These are phyloP conservation scores for Blastobotrys chiropterorum DNA, from an alignment of 805 yeast genomes.

Conservation along the genomic window DNA sequence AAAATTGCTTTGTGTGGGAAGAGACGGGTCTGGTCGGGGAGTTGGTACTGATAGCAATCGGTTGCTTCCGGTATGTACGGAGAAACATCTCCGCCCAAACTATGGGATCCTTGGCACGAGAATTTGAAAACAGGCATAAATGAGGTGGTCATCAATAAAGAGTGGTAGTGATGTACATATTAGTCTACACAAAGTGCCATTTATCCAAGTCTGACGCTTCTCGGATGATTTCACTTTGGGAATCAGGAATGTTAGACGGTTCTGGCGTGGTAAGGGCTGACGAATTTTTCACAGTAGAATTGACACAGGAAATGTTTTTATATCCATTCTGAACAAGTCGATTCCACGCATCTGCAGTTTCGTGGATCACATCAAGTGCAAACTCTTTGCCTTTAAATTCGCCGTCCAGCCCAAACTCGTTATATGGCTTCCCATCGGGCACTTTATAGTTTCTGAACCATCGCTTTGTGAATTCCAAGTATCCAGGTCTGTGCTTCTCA, in stretches of 20 bases:
- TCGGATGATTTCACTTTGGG: neutral
- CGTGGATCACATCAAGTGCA: constrained; percentile 55
- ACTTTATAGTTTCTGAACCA: constrained; percentile 85
- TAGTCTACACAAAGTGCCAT: constrained; percentile 5
- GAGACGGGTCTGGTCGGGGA: neutral
- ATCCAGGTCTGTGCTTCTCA: constrained; percentile 60
- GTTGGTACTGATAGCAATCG: no score
- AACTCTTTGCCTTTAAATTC: constrained; percentile 51
- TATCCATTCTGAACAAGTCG: constrained; percentile 52
- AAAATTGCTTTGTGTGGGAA: neutral
- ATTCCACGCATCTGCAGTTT: constrained; percentile 67
- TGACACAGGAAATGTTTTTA: constrained; percentile 58
- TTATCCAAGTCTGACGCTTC: constrained; percentile 8
- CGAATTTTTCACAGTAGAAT: constrained; percentile 56
- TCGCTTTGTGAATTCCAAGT: constrained; percentile 56
- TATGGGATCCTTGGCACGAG: no score
- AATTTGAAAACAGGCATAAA: no score
- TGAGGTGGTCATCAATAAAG: neutral
- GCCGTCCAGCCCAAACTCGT: constrained; percentile 70
- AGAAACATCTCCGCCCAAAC: neutral
- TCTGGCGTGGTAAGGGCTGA: constrained; percentile 36
- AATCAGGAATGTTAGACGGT: constrained; percentile 17
- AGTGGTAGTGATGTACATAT: neutral
- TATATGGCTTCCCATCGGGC: constrained; percentile 74
- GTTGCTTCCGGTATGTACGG: no score